A percentile compares a stretch with the other conserved stretches of the same genome.
Evolutionary conservation across 176 grass and related monocot species (phyloP).

Genomic region (Zoysia japonica): DNA sequence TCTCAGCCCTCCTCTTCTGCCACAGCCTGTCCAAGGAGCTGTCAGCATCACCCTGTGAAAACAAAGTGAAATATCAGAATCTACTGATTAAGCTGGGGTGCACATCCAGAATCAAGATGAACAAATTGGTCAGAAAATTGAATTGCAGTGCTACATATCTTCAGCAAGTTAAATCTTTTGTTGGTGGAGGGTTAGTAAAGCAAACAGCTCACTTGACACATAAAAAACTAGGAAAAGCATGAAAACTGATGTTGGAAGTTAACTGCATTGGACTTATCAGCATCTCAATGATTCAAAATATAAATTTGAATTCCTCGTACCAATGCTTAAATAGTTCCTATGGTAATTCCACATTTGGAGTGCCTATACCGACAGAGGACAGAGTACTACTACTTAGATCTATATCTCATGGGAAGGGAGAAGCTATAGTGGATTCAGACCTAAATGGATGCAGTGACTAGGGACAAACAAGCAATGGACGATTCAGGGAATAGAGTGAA

Average conservation of each 20-base stretch:
- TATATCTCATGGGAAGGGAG: no score
- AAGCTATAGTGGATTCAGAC: background rate
- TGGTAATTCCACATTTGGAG: no score
- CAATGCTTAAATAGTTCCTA: no score
- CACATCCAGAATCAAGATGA: background rate
- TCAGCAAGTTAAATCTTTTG: background rate
- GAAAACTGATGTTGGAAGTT: background rate
- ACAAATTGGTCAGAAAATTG: background rate
- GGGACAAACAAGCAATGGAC: no score
- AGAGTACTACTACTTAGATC: no score
- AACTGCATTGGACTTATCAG: background rate
- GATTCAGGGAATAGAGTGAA: background rate
- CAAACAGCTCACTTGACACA: background rate
- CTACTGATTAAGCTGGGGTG: background rate
- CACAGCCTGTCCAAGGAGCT: constrained; percentile 84
- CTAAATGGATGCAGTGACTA: no score
- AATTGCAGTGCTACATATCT: background rate
- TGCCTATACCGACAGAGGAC: no score
- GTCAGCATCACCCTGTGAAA: constrained; percentile 70
- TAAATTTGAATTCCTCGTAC: no score
- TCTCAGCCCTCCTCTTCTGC: constrained; percentile 71
- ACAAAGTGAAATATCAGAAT: constrained; percentile 12
- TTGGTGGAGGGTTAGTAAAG: no score
- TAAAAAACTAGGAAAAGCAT: background rate
- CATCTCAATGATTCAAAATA: no score